phyloP scores from a whole-genome alignment of 352 stramenopile species.

The Phytophthora syringae region DNA sequence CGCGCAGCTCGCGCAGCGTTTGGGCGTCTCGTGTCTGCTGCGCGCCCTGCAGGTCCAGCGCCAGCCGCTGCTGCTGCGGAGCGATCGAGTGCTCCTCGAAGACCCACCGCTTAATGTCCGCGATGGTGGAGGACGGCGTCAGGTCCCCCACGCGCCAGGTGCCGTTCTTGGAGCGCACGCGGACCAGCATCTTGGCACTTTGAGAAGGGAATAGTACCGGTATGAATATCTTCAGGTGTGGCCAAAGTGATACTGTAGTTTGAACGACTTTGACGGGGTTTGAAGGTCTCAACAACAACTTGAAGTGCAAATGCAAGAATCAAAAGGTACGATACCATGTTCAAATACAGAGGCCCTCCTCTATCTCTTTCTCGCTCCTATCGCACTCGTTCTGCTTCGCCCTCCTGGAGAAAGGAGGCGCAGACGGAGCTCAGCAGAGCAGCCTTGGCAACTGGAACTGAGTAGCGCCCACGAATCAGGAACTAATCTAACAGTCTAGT shows the following conservation, averaged over 20 bases:
- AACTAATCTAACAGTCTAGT: constrained; percentile 85
- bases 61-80: constrained; percentile 53
- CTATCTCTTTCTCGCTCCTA: constrained; percentile 14
- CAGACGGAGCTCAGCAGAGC: constrained; percentile 20
- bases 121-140: constrained; percentile 64
- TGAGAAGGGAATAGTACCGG: constrained; percentile 18
- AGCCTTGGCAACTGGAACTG: constrained; percentile 49
- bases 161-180: constrained; percentile 89
- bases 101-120: constrained; percentile 81
- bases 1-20: constrained; percentile 63
- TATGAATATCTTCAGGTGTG: constrained; percentile 6
- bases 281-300: background rate
- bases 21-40: constrained; percentile 48
- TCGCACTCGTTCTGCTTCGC: constrained; percentile 4
- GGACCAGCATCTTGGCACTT: constrained; percentile 66
- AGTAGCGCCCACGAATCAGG: constrained; percentile 86
- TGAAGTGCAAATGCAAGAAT: too few species aligned
- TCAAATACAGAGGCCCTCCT: constrained; percentile 40
- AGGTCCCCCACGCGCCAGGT: constrained; percentile 86
- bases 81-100: constrained; percentile 74
- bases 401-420: background rate
- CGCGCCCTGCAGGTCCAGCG: constrained; percentile 57
- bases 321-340: constrained; percentile 39
- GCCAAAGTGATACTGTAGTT: background rate
- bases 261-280: constrained; percentile 10